These are phyloP conservation scores for Coprinellus aureogranulatus DNA, from an alignment of 768 basidiomycete species.

Conservation along the genomic window DNA sequence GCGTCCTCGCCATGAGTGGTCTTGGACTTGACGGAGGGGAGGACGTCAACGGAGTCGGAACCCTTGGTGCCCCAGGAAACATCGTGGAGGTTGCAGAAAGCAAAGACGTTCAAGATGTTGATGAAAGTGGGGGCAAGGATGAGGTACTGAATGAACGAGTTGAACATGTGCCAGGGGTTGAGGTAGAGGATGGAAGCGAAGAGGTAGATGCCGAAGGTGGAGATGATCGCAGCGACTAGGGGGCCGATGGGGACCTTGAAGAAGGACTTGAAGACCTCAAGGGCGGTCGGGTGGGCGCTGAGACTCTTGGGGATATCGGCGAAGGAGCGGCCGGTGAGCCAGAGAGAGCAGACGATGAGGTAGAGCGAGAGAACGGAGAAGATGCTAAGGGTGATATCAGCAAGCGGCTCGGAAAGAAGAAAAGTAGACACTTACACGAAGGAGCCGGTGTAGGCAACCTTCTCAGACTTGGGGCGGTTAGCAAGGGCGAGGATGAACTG, in stretches of 20 bases:
- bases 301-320: slow-evolving; percentile 25
- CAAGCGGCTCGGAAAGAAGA: slow-evolving; percentile 53
- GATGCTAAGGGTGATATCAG: slow-evolving; percentile 46
- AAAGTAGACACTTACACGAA: slow-evolving; percentile 47
- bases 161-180: slow-evolving; percentile 97
- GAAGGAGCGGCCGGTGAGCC: no score
- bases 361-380: slow-evolving; percentile 83
- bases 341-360: no score
- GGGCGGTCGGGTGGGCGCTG: slow-evolving; percentile 40
- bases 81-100: slow-evolving; percentile 95
- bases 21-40: slow-evolving; percentile 86
- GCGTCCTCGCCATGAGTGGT: slow-evolving; percentile 62
- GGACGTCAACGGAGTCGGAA: slow-evolving; percentile 87
- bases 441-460: slow-evolving; percentile 64
- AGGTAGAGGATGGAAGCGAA: slow-evolving; percentile 80
- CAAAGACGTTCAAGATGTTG: slow-evolving; percentile 93
- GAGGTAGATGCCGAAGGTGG: slow-evolving; percentile 87
- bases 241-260: slow-evolving; percentile 76
- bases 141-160: slow-evolving; percentile 88
- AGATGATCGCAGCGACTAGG: slow-evolving; percentile 81
- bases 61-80: slow-evolving; percentile 96
- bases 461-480: slow-evolving; percentile 87
- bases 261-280: slow-evolving; percentile 56
- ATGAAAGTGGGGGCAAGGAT: slow-evolving; percentile 88
- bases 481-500: slow-evolving; percentile 66